Base-by-base conservation (phyloP, 352 stramenopile species). In the Pythium coloratum region DNA sequence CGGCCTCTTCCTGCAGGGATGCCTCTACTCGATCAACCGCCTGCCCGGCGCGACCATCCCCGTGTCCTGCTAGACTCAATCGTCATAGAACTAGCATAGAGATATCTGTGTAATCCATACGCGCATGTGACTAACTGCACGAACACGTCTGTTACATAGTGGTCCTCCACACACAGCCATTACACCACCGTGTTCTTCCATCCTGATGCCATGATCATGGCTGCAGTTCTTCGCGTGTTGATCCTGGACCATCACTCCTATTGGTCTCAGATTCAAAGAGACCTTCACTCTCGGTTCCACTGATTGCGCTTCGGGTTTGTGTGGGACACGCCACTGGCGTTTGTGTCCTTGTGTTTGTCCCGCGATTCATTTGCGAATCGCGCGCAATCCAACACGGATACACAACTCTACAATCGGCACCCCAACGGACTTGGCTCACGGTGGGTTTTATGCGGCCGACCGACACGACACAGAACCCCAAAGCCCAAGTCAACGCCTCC, bases 1-100 rank as follows among this genome's bases (percentile, higher is more conserved):
- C 4, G 89, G 92, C 1, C 71, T 98, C 18, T 88, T 97, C 55
- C 72, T 98, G 26, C 95, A 98, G 68, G 86, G 86, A 36, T 98
- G 92, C 67, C 78, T 98, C 36, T 98, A 97, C 70, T 90, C 86
- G 16, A 76, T 90, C 47, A 91, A 94, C 55, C 70, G 73, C 7
- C 71, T 94, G 3, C 80, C 84, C 18, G 84, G 84, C n/a, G 82
- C 82, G 3, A 77, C 84, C 12, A 71, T 92, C 33, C 61, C 80
- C 57, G 70, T 92, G 34, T 67, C 81, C 9, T 92, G 83, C 62
- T 91, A 38, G 77, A 9, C 10, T 5, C 49, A 30, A 8, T 55
- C 6, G 24, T 55, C 33, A 36, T 55, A 34, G 24, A 55, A 30
- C 28, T 30, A 30, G 28, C 28, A 4, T 30, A 30, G 28, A 30